Evolutionary conservation across 176 grass and related monocot genomes (phyloP).

Genomic region (Rhynchospora tenuis): DNA sequence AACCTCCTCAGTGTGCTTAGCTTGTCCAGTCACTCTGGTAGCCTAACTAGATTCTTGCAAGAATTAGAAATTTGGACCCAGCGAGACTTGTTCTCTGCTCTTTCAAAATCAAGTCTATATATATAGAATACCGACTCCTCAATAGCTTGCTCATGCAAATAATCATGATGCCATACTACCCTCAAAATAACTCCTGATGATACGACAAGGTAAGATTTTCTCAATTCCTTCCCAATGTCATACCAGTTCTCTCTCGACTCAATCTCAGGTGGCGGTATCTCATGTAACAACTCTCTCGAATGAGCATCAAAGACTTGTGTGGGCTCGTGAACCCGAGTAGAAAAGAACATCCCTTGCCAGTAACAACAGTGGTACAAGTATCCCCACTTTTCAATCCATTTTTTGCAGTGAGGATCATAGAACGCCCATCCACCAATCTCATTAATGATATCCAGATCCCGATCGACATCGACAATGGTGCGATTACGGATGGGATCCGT

Average conservation of each 20-base stretch:
- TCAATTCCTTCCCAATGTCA: too few relatives aligned
- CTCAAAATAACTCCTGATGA: not conserved
- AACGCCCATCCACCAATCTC: not conserved
- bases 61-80: not conserved
- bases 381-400: not conserved
- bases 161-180: not conserved
- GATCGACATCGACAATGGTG: not conserved
- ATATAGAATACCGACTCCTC: not conserved
- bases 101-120: not conserved
- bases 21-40: not conserved
- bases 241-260: too few relatives aligned
- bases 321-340: too few relatives aligned
- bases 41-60: conserved; percentile 5
- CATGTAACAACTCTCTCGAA: not conserved
- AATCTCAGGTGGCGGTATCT: not conserved
- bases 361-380: not conserved
- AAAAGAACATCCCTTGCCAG: not conserved
- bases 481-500: not conserved
- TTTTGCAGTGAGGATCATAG: not conserved
- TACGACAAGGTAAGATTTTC: not conserved
- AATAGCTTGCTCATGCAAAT: not conserved
- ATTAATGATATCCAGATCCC: not conserved
- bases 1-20: not conserved
- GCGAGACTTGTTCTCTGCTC: not conserved
- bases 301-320: not conserved